These are phyloP conservation scores for Hericium alpestre DNA, from an alignment of 768 basidiomycete species.

Conservation along the genomic window DNA sequence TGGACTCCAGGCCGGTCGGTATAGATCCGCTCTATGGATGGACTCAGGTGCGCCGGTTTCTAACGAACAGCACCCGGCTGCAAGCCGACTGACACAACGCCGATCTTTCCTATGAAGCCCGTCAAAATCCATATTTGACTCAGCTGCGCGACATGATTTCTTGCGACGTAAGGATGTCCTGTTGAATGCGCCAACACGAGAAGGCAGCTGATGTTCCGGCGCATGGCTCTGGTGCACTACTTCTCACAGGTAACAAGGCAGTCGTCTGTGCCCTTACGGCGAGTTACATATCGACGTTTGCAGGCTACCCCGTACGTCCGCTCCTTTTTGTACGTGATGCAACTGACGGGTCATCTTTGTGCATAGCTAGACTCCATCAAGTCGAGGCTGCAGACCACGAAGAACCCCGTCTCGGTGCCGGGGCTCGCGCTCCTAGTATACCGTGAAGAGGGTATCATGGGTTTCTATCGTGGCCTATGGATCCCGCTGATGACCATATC, in stretches of 20 bases:
- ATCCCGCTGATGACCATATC: constrained; percentile 93
- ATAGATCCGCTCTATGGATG: constrained; percentile 35
- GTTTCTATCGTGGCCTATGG: constrained; percentile 86
- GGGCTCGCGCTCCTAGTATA: constrained; percentile 64
- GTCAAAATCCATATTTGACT: constrained; percentile 8
- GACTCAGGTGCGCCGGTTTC: constrained; percentile 12
- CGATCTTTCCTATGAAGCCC: constrained; percentile 3
- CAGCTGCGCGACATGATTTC: constrained; percentile 12
- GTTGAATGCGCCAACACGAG: too few relatives aligned
- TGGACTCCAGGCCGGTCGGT: constrained; percentile 62
- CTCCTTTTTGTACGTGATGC: not conserved
- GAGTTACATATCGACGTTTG: constrained; percentile 85
- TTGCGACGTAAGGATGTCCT: constrained; percentile 9
- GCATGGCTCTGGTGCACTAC: not conserved
- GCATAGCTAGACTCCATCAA: constrained; percentile 85
- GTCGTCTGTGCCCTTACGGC: constrained; percentile 86
- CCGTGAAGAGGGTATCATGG: constrained; percentile 75
- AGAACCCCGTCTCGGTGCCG: constrained; percentile 63
- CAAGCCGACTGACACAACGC: constrained; percentile 2
- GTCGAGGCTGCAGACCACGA: constrained; percentile 80
- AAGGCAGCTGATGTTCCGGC: not conserved
- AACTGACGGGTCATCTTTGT: not conserved
- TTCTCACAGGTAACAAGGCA: constrained; percentile 61
- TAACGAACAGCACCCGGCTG: not conserved
- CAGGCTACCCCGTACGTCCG: constrained; percentile 67